These are phyloP conservation scores for Penicillium argentinense DNA, from an alignment of 495 filamentous ascomycete species.

Conservation along the genomic window DNA sequence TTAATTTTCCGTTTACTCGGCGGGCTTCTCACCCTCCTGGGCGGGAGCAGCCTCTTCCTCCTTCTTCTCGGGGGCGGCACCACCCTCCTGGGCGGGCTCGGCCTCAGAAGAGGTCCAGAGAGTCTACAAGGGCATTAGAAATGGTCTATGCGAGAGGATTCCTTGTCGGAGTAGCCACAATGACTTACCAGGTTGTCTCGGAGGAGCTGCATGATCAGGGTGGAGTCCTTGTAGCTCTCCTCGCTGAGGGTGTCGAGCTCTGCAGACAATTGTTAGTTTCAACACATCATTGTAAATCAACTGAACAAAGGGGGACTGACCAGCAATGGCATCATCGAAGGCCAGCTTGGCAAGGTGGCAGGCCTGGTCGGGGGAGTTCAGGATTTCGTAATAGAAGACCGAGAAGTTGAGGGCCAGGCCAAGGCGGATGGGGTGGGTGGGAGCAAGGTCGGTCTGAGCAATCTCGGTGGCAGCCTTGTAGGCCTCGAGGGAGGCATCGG, in stretches of 20 bases:
- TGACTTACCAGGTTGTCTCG: constrained; percentile 93
- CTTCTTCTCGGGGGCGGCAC: constrained; percentile 61
- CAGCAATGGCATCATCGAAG: constrained; percentile 98
- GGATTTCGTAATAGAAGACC: constrained; percentile 99
- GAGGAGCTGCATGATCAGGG: constrained; percentile 99
- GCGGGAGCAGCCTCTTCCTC: constrained; percentile 57
- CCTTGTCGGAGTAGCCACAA: not conserved
- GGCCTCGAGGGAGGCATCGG: constrained; percentile 94
- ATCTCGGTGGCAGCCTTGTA: constrained; percentile 99
- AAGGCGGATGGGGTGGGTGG: constrained; percentile 98
- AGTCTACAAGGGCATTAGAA: constrained; percentile 60
- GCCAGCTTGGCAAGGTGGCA: constrained; percentile 99
- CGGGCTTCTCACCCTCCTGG: constrained; percentile 60
- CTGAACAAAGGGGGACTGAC: constrained; percentile 63
- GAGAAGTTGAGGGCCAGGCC: constrained; percentile 99
- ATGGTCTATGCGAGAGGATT: not conserved
- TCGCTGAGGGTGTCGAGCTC: constrained; percentile 98
- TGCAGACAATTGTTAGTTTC: constrained; percentile 39
- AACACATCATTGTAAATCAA: too few species aligned
- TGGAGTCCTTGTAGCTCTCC: constrained; percentile 99
- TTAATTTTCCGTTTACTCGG: constrained; percentile 49
- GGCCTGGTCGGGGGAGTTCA: constrained; percentile 97
- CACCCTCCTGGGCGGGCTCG: constrained; percentile 63
- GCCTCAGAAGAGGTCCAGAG: constrained; percentile 99
- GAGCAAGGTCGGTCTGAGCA: constrained; percentile 94